Evolutionary conservation across 2,329 filamentous ascomycete genomes (phyloP).

Genomic region (Phialophora expanda): DNA sequence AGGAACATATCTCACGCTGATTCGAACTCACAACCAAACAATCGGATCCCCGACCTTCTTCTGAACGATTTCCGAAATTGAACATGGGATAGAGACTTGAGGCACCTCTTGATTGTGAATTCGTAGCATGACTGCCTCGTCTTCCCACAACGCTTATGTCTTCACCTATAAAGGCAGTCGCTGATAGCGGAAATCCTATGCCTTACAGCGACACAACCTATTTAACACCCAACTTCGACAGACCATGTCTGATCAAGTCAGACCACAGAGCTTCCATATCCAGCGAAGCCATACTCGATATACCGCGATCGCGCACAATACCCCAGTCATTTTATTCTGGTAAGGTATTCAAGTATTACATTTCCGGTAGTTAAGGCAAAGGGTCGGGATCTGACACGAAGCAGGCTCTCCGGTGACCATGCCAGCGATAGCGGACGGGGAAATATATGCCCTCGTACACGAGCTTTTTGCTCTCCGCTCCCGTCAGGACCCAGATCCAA

Average conservation of each 20-base stretch:
- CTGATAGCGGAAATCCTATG: background rate
- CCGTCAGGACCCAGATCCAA: background rate
- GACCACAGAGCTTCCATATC: background rate
- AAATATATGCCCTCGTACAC: background rate
- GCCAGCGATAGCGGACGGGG: background rate
- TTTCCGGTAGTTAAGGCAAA: background rate
- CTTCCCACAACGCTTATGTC: background rate
- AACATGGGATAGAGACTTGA: background rate
- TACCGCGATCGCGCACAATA: background rate
- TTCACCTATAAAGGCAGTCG: background rate
- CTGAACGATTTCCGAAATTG: background rate
- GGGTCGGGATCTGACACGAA: background rate
- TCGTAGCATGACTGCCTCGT: background rate
- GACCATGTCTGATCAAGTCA: background rate
- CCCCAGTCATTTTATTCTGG: background rate
- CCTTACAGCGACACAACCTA: background rate
- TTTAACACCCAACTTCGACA: background rate
- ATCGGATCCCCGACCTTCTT: background rate
- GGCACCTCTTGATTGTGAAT: background rate
- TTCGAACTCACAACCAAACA: no score
- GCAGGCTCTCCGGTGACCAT: background rate
- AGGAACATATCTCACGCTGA: no score
- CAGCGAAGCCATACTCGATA: background rate
- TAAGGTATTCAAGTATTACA: background rate
- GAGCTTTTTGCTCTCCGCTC: conserved; percentile 3